Conservation (phyloP, 2,329 filamentous ascomycete species). For the Stemphylium lycopersici region DNA sequence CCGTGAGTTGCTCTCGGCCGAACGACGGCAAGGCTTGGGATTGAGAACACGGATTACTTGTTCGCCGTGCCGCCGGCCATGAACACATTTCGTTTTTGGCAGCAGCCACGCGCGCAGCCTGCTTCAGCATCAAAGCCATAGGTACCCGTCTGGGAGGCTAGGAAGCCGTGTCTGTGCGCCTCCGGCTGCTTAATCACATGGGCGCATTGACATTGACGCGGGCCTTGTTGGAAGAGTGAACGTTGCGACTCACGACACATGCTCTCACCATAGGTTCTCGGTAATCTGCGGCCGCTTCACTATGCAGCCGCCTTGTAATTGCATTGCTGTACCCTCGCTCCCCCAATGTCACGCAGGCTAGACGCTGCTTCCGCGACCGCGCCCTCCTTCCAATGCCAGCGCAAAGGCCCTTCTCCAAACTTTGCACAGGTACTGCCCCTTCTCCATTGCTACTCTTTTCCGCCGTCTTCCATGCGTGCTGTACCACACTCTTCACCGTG, state of each 20-base stretch:
- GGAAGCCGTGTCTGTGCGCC: slow-evolving; percentile 19
- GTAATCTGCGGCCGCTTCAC: neutral
- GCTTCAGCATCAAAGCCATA: slow-evolving; percentile 1
- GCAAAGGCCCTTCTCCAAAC: slow-evolving; percentile 17
- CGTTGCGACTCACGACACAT: slow-evolving; percentile 16
- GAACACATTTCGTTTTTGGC: neutral
- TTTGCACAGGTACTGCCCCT: slow-evolving; percentile 13
- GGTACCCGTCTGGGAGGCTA: slow-evolving; percentile 10
- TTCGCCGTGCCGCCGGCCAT: neutral
- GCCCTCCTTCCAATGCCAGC: slow-evolving; percentile 7
- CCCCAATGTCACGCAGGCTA: slow-evolving; percentile 10
- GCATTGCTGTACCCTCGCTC: neutral
- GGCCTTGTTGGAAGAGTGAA: slow-evolving; percentile 3
- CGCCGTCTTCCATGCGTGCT: slow-evolving; percentile 15
- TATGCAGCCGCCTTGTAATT: neutral
- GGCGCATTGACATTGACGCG: neutral
- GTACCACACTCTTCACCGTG: slow-evolving; percentile 17
- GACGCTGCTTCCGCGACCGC: slow-evolving; percentile 15
- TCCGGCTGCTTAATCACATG: neutral
- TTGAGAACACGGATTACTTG: too few relatives aligned
- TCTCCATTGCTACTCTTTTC: slow-evolving; percentile 10
- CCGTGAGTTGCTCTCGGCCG: too few relatives aligned
- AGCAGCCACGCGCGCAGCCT: slow-evolving; percentile 4
- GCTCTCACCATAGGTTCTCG: slow-evolving; percentile 12
- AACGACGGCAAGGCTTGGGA: too few relatives aligned